Evolutionary conservation across 768 basidiomycete species (phyloP), one percentile per base, ranked within the genome.

Genomic region (Paxillus ammoniavirescens): DNA sequence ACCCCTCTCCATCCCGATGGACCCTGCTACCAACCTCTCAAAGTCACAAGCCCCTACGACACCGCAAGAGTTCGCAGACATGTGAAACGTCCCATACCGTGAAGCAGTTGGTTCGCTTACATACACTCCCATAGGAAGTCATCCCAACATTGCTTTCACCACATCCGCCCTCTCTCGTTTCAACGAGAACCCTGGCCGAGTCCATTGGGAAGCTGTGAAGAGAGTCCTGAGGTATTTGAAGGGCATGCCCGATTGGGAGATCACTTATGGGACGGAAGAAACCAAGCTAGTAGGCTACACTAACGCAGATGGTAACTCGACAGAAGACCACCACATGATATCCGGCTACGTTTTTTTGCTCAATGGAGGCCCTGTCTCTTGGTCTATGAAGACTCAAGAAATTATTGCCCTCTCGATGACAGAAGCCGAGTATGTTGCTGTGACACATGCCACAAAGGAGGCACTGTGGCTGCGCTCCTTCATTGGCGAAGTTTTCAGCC

Each of bases 1-100:
- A 8, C 60, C 67, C 0, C 55, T 71, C 37, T 53, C 57, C 0
- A 70, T 61, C 1, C 72, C 71, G 0, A 71, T 75, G 67, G 72
- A 74, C 30, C 53, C 63, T n/a, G 21, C 57, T 46, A 30, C 64
- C 0, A 63, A 58, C 5, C 61, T 74, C 1, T 55, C 59, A 0
- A 57, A 28, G 0, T 45, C 28, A 0, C 67, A 61, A 46, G 72
- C 52, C 12, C 71, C 61, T 0, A 28, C 40, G 1, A 63, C 58
- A 6, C 53, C 56, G 4, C 48, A 56, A 12, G 66, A 68, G 1
- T 48, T 56, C 8, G 58, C 62, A 0, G 42, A 38, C 0, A 72
- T 72, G 64, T 40, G 47, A 1, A 58, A 69, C 5, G 47, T 66
- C 15, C 69, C 59, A 1, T 73, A 71, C 36, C 49, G 60, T 1